A percentile compares a stretch with the other conserved stretches of the same genome.
Conservation (phyloP, 2,329 filamentous ascomycete species). For the Zalaria sp. region DNA sequence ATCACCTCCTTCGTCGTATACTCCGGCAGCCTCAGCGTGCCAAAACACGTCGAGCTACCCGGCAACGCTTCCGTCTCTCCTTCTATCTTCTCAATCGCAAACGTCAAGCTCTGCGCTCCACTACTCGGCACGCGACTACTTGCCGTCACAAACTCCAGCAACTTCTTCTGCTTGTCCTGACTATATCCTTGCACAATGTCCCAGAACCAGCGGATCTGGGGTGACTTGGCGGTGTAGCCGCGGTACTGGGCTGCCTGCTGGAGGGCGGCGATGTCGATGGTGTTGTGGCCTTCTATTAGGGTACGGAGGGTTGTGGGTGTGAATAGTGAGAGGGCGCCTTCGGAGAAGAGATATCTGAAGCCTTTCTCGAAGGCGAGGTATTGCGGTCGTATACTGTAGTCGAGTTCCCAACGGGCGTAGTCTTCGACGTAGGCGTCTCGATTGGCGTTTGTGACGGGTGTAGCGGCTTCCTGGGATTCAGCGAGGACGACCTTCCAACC, state of each 20-base stretch:
- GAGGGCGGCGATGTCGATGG: constrained; percentile 65
- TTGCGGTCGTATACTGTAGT: constrained; percentile 63
- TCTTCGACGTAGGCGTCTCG: constrained; percentile 65
- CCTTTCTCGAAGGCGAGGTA: constrained; percentile 69
- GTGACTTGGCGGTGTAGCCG: constrained; percentile 58
- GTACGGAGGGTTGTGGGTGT: constrained; percentile 57
- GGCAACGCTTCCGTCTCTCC: constrained; percentile 52
- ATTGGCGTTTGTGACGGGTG: constrained; percentile 69
- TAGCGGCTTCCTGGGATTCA: constrained; percentile 37
- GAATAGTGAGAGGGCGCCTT: constrained; percentile 57
- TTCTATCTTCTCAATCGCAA: constrained; percentile 68
- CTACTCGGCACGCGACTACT: constrained; percentile 82
- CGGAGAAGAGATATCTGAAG: constrained; percentile 61
- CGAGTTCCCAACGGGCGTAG: constrained; percentile 72
- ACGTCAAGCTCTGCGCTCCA: constrained; percentile 68
- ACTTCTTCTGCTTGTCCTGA: constrained; percentile 53
- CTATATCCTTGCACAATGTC: constrained; percentile 55
- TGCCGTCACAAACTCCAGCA: constrained; percentile 91
- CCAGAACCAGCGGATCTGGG: constrained; percentile 72
- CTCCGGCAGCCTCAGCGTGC: constrained; percentile 71
- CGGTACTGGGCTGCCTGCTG: constrained; percentile 63
- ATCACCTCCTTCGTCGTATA: constrained; percentile 61
- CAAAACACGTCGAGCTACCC: constrained; percentile 87
- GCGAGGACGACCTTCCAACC: constrained; percentile 30
- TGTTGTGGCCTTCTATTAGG: constrained; percentile 68